A percentile compares a stretch with the other conserved stretches of the same genome.
Evolutionary conservation across 1,139 yeast species (phyloP).

Genomic region (Saccharomyces hybrid): DNA sequence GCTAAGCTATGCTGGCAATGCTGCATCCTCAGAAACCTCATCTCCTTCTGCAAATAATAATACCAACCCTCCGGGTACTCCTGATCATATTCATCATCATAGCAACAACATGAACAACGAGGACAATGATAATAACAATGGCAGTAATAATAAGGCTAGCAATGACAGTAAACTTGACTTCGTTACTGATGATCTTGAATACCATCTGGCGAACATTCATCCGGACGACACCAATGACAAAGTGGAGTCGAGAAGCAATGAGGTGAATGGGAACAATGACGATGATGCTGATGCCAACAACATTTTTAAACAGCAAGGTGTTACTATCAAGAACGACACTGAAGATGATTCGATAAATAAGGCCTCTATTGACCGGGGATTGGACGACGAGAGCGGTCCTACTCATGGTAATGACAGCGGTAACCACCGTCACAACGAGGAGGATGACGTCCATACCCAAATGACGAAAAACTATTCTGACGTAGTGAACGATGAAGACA

Average conservation of each 20-base stretch:
- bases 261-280: background rate
- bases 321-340: conserved; percentile 4
- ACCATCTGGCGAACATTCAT: background rate
- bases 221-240: background rate
- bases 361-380: background rate
- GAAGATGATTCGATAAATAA: background rate
- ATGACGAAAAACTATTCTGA: conserved; percentile 7
- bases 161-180: background rate
- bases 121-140: background rate
- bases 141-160: background rate
- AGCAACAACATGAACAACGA: background rate
- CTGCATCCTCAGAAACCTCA: background rate
- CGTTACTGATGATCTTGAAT: background rate
- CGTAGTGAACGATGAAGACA: conserved; percentile 17
- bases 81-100: background rate
- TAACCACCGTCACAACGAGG: conserved; percentile 4
- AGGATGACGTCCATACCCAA: conserved; percentile 1
- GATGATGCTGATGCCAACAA: conserved; percentile 1
- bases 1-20: conserved; percentile 24
- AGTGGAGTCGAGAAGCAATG: background rate
- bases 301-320: conserved; percentile 2
- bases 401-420: background rate
- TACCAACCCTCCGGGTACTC: background rate
- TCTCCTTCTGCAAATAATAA: background rate
- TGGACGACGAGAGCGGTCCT: conserved; percentile 1